Evolutionary conservation across 345 rosid species (phyloP).

Genomic region (Firmiana major): DNA sequence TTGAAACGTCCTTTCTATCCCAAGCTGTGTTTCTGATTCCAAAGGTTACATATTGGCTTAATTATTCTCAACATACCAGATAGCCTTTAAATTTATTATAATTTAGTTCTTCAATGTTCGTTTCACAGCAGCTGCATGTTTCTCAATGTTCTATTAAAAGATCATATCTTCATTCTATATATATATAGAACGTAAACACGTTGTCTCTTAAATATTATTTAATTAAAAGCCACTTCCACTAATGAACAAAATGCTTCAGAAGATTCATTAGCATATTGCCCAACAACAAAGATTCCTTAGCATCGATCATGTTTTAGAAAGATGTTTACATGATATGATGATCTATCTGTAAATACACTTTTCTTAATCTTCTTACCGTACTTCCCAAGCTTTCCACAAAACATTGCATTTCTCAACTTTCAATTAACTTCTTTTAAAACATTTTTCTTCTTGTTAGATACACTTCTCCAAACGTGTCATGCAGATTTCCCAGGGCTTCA

Average conservation of each 20-base stretch:
- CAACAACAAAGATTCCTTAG: neutral
- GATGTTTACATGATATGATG: no score
- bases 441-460: no score
- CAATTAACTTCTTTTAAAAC: no score
- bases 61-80: neutral
- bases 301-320: no score
- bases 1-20: neutral
- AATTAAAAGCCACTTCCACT: neutral
- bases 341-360: no score
- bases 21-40: neutral
- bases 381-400: no score
- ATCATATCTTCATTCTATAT: neutral
- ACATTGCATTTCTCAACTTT: no score
- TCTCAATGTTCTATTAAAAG: neutral
- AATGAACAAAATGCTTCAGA: neutral
- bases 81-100: neutral
- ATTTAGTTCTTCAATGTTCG: neutral
- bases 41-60: neutral
- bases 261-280: neutral
- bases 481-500: no score
- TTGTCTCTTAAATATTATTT: neutral
- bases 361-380: no score
- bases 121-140: neutral
- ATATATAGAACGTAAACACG: neutral
- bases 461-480: no score